Evolutionary conservation across 805 yeast species (phyloP).

Genomic region (Candida takata): DNA sequence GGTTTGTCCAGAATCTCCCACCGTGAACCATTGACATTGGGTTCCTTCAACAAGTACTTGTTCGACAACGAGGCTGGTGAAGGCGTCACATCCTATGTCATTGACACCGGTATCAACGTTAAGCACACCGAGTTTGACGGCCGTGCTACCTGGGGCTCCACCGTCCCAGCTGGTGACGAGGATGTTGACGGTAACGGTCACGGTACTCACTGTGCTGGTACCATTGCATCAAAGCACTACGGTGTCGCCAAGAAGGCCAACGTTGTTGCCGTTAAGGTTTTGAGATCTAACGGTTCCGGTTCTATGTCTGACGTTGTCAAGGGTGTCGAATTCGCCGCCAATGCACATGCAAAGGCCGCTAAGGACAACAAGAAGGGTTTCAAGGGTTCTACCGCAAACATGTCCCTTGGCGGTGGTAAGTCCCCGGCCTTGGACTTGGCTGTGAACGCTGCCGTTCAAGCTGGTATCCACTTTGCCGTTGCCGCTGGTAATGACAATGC

Average conservation of each 20-base stretch:
- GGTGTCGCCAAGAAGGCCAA: slow-evolving; percentile 83
- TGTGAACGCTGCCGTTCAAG: slow-evolving; percentile 80
- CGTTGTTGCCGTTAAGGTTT: slow-evolving; percentile 76
- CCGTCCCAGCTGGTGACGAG: slow-evolving; percentile 64
- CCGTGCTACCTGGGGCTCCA: slow-evolving; percentile 82
- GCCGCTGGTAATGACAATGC: slow-evolving; percentile 95
- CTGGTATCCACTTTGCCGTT: slow-evolving; percentile 88
- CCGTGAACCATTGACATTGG: slow-evolving; percentile 60
- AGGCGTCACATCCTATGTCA: slow-evolving; percentile 80
- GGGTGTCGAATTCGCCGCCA: slow-evolving; percentile 82
- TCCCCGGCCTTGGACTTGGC: slow-evolving; percentile 83
- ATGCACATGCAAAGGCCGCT: slow-evolving; percentile 51
- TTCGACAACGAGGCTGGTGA: slow-evolving; percentile 70
- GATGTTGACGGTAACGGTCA: slow-evolving; percentile 86
- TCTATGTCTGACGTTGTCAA: slow-evolving; percentile 76
- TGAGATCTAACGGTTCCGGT: slow-evolving; percentile 78
- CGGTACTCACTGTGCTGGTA: slow-evolving; percentile 97
- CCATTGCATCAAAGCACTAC: slow-evolving; percentile 70
- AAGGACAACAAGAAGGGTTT: slow-evolving; percentile 53
- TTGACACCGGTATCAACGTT: slow-evolving; percentile 83
- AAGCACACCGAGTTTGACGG: slow-evolving; percentile 74
- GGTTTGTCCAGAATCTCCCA: slow-evolving; percentile 89
- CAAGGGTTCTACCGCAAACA: slow-evolving; percentile 84
- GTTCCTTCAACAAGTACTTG: slow-evolving; percentile 65
- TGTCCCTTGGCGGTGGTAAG: slow-evolving; percentile 92